A percentile compares a stretch with the other conserved stretches of the same genome.
Conservation (phyloP, 148 eudicot genomes). For the Spergularia bocconei region DNA sequence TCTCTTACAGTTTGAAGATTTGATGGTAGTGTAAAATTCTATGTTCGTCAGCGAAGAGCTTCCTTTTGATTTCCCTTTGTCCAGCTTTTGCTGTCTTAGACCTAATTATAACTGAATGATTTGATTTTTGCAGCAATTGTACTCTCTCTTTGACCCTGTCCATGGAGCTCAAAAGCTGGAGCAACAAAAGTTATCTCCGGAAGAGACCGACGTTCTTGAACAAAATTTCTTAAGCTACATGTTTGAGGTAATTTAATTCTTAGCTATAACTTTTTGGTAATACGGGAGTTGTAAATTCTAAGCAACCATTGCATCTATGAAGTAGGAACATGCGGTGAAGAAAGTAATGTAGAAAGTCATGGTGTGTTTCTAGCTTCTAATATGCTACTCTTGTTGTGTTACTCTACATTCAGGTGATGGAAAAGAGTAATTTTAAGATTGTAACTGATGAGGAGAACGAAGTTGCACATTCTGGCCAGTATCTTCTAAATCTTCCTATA, state of each 20-base stretch:
- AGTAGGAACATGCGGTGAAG: not conserved
- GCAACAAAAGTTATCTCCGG: conserved; percentile 69
- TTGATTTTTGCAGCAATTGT: conserved; percentile 66
- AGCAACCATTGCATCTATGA: not conserved
- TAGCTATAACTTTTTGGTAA: not conserved
- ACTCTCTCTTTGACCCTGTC: conserved; percentile 90
- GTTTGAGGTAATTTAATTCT: conserved; percentile 55
- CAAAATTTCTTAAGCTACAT: conserved; percentile 75
- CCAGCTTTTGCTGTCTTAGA: not conserved
- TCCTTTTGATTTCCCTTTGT: not conserved
- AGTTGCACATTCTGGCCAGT: conserved; percentile 86
- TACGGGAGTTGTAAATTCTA: not conserved
- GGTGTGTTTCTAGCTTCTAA: not conserved
- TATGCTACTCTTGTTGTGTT: not conserved
- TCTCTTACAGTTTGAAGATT: conserved; percentile 85
- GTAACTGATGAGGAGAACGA: conserved; percentile 80
- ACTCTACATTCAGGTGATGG: conserved; percentile 59
- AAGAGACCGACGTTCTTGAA: conserved; percentile 79
- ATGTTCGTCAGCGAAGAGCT: not conserved
- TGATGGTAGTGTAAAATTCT: conserved; percentile 51
- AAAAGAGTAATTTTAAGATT: conserved; percentile 91
- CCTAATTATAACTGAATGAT: conserved; percentile 11
- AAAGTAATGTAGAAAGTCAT: not conserved
- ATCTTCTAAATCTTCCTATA: conserved; percentile 90
- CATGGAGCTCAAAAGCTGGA: conserved; percentile 77